phyloP scores from a whole-genome alignment of 1,139 yeast species.

The Wickerhamomyces sp. region DNA sequence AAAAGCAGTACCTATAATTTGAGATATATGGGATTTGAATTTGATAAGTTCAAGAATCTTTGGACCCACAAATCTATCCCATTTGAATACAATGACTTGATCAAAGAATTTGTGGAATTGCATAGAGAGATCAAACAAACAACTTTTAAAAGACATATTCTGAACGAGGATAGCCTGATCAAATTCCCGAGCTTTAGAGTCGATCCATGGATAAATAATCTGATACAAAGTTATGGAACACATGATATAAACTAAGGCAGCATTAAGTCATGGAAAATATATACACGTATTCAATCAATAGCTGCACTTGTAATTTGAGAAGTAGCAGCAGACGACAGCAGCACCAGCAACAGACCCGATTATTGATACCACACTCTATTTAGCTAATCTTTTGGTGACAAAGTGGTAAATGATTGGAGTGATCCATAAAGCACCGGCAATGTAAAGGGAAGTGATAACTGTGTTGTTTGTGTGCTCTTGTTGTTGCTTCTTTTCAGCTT shows the following conservation, averaged over 20 bases:
- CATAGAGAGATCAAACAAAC: slow-evolving; percentile 18
- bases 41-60: slow-evolving; percentile 28
- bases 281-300: background rate
- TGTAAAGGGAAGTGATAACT: slow-evolving; percentile 58
- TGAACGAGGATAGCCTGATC: slow-evolving; percentile 4
- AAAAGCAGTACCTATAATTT: slow-evolving; percentile 26
- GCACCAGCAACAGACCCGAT: background rate
- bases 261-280: slow-evolving; percentile 2
- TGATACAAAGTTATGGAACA: background rate
- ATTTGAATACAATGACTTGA: slow-evolving; percentile 14
- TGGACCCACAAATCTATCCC: slow-evolving; percentile 29
- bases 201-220: slow-evolving; percentile 16
- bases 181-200: slow-evolving; percentile 13
- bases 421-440: slow-evolving; percentile 78
- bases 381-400: slow-evolving; percentile 47
- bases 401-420: slow-evolving; percentile 63
- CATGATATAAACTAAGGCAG: background rate
- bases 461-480: slow-evolving; percentile 66
- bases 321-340: background rate
- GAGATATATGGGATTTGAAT: slow-evolving; percentile 28
- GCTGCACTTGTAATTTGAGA: no score
- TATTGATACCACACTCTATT: slow-evolving; percentile 1
- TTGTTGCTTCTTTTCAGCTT: slow-evolving; percentile 73
- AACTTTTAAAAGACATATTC: slow-evolving; percentile 15
- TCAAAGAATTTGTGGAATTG: slow-evolving; percentile 9